A percentile compares a stretch with the other conserved stretches of the same genome.
Evolutionary conservation across 1,284 basidiomycete genomes (phyloP).

Genomic region (Cryptococcus neoformans): DNA sequence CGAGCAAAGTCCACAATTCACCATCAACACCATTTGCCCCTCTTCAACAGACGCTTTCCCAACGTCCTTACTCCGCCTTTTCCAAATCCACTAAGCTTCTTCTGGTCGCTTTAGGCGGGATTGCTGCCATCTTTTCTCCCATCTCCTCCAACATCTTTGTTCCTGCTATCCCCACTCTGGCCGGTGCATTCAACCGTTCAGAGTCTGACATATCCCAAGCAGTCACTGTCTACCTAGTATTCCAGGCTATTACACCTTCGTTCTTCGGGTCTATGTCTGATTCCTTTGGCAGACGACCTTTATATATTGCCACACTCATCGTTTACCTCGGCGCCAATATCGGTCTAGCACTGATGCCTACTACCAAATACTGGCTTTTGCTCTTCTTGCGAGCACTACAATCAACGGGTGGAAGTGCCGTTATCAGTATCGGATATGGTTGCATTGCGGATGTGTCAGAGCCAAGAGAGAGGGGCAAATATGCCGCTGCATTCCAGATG

Average conservation of each 20-base stretch:
- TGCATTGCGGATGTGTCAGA: constrained; percentile 45
- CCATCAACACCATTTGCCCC: not conserved
- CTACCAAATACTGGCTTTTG: constrained; percentile 41
- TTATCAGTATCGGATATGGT: constrained; percentile 46
- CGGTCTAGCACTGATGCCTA: constrained; percentile 43
- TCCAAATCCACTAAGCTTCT: constrained; percentile 28
- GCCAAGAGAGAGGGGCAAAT: constrained; percentile 45
- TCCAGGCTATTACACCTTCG: constrained; percentile 46
- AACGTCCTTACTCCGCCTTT: constrained; percentile 36
- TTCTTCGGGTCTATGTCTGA: constrained; percentile 46
- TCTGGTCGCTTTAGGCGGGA: constrained; percentile 27
- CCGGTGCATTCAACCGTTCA: constrained; percentile 29
- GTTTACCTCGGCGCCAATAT: constrained; percentile 46
- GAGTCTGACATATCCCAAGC: constrained; percentile 43
- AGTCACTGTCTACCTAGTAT: constrained; percentile 45
- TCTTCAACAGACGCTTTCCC: not conserved
- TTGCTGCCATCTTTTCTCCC: constrained; percentile 33
- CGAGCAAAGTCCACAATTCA: not conserved
- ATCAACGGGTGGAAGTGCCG: constrained; percentile 44
- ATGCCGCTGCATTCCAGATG: constrained; percentile 36
- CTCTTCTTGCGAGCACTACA: constrained; percentile 44
- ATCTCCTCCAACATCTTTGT: constrained; percentile 42
- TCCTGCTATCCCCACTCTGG: constrained; percentile 40
- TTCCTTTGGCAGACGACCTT: constrained; percentile 36
- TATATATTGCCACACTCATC: constrained; percentile 42